Conservation (phyloP, 1,139 yeast genomes). For the Hemisphaericaspora xylanilytica region DNA sequence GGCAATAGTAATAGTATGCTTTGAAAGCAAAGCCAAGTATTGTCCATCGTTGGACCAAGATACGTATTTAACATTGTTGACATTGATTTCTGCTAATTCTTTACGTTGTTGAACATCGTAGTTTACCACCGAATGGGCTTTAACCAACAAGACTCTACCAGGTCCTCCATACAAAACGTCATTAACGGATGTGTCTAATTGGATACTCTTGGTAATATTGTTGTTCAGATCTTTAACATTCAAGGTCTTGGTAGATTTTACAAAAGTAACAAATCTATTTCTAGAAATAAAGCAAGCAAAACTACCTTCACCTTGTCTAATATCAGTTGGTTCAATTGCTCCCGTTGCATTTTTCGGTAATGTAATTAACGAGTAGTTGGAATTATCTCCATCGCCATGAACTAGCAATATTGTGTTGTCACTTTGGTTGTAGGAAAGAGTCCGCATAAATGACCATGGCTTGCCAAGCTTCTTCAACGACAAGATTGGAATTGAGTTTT, state of each 20-base stretch:
- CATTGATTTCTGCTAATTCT: slow-evolving; percentile 65
- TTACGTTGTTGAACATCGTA: slow-evolving; percentile 94
- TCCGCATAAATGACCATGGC: slow-evolving; percentile 82
- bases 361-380: slow-evolving; percentile 68
- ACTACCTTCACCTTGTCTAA: slow-evolving; percentile 77
- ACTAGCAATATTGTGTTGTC: slow-evolving; percentile 86
- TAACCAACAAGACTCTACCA: slow-evolving; percentile 77
- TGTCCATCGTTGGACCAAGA: slow-evolving; percentile 89
- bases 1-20: slow-evolving; percentile 89
- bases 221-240: slow-evolving; percentile 84
- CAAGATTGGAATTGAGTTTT: slow-evolving; percentile 72
- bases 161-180: slow-evolving; percentile 81
- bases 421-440: slow-evolving; percentile 86
- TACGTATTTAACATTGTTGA: slow-evolving; percentile 82
- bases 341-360: slow-evolving; percentile 89
- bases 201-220: slow-evolving; percentile 75
- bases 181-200: slow-evolving; percentile 66
- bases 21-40: slow-evolving; percentile 82
- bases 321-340: slow-evolving; percentile 83
- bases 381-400: slow-evolving; percentile 64
- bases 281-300: slow-evolving; percentile 91
- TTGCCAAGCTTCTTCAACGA: slow-evolving; percentile 83
- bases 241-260: slow-evolving; percentile 60
- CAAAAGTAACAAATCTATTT: slow-evolving; percentile 85
- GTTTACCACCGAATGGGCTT: slow-evolving; percentile 67